phyloP scores from a whole-genome alignment of 116 monocot genomes.

The Dioscorea cayenensis region DNA sequence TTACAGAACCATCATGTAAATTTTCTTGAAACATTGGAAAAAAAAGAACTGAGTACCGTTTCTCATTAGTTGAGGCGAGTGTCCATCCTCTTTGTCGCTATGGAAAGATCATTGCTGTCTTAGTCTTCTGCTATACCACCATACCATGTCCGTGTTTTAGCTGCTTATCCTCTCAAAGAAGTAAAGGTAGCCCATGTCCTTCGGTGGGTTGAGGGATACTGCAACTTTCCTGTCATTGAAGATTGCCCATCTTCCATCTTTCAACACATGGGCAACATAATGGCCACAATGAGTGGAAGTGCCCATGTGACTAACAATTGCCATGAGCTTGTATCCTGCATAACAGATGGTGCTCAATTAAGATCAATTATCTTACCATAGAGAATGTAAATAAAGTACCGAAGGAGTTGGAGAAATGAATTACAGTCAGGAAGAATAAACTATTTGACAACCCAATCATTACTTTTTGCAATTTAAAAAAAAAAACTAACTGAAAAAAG shows the following conservation, averaged over 20 bases:
- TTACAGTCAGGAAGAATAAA: too few relatives aligned
- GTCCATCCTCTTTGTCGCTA: too few relatives aligned
- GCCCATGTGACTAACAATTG: constrained; percentile 85
- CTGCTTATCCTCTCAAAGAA: constrained; percentile 63
- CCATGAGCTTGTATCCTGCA: constrained; percentile 81
- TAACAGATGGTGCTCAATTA: neutral
- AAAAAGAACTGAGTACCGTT: too few relatives aligned
- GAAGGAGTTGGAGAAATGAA: too few relatives aligned
- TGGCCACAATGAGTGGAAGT: constrained; percentile 92
- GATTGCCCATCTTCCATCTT: constrained; percentile 84
- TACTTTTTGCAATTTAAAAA: too few relatives aligned
- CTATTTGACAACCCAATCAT: too few relatives aligned
- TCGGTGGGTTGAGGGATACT: constrained; percentile 69
- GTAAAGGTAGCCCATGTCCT: constrained; percentile 89
- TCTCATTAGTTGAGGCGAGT: too few relatives aligned
- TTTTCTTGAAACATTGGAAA: too few relatives aligned
- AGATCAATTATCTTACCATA: neutral
- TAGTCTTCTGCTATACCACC: neutral
- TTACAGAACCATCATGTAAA: too few relatives aligned
- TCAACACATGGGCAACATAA: constrained; percentile 84
- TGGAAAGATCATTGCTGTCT: neutral
- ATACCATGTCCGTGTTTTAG: constrained; percentile 1
- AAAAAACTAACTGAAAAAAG: too few relatives aligned
- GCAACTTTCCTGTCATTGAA: constrained; percentile 90
- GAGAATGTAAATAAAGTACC: too few relatives aligned